These are phyloP conservation scores for Emmonsiellopsis sp. DNA, from an alignment of 2,329 filamentous ascomycete species.

Conservation along the genomic window DNA sequence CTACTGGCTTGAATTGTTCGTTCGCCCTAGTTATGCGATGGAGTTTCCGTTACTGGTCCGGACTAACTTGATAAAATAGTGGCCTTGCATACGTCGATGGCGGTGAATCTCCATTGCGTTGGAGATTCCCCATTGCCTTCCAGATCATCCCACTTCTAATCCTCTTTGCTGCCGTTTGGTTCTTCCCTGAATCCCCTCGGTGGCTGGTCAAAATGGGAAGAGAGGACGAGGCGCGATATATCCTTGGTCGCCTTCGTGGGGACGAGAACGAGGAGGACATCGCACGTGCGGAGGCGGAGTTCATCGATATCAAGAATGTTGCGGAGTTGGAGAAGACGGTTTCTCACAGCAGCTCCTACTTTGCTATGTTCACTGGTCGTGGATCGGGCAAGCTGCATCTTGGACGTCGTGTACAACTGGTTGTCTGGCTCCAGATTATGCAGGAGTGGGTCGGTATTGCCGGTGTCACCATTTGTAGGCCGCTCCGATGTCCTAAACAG, in stretches of 20 bases:
- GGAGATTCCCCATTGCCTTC: slow-evolving; percentile 62
- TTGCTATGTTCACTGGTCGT: slow-evolving; percentile 57
- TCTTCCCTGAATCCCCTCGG: slow-evolving; percentile 60
- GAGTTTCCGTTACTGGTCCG: not conserved
- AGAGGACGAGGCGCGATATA: slow-evolving; percentile 56
- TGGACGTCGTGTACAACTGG: slow-evolving; percentile 57
- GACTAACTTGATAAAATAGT: slow-evolving; percentile 17
- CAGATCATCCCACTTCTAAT: slow-evolving; percentile 56
- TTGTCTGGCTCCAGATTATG: slow-evolving; percentile 62
- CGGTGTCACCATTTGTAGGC: slow-evolving; percentile 52
- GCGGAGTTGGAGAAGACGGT: slow-evolving; percentile 51
- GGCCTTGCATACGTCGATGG: slow-evolving; percentile 53
- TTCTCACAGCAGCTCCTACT: slow-evolving; percentile 46
- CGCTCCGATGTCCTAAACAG: not conserved
- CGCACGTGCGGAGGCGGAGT: slow-evolving; percentile 50
- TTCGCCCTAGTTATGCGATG: slow-evolving; percentile 1
- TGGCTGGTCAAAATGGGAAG: slow-evolving; percentile 28
- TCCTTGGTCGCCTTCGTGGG: slow-evolving; percentile 56
- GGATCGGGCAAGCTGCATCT: slow-evolving; percentile 58
- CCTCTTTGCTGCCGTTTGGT: slow-evolving; percentile 49
- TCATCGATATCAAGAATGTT: slow-evolving; percentile 57
- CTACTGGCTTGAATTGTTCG: slow-evolving; percentile 51
- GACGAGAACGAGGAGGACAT: slow-evolving; percentile 42
- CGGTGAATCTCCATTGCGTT: slow-evolving; percentile 49
- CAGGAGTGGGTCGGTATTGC: slow-evolving; percentile 64